phyloP scores from a whole-genome alignment of 2,329 filamentous ascomycete genomes.

The Bretziella fagacearum region DNA sequence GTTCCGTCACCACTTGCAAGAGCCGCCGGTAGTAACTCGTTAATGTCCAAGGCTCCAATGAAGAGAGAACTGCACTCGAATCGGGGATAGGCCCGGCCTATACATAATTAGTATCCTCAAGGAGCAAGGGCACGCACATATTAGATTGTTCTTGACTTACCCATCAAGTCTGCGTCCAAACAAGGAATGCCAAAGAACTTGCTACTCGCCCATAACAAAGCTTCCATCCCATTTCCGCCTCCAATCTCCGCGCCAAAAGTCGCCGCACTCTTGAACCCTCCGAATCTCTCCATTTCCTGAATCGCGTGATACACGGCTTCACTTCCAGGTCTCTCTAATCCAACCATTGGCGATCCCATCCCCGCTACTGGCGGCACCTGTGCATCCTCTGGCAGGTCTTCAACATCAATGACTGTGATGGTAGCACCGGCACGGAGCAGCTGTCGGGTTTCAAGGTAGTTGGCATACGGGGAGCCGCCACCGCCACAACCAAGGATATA shows the following conservation, averaged over 20 bases:
- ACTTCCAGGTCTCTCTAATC: constrained; percentile 16
- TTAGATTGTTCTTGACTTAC: constrained; percentile 13
- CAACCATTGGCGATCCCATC: constrained; percentile 17
- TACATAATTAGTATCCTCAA: not conserved
- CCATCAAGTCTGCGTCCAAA: constrained; percentile 26
- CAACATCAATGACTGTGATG: constrained; percentile 16
- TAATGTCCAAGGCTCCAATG: constrained; percentile 20
- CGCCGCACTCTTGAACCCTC: constrained; percentile 16
- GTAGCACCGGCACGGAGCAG: constrained; percentile 16
- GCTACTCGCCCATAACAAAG: constrained; percentile 24
- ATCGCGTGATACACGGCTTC: constrained; percentile 30
- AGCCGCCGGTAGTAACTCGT: constrained; percentile 18
- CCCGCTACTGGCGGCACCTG: constrained; percentile 17
- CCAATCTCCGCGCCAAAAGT: constrained; percentile 26
- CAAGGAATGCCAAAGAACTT: constrained; percentile 22
- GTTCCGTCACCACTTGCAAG: constrained; percentile 18
- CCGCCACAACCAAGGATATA: constrained; percentile 18
- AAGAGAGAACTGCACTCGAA: constrained; percentile 20
- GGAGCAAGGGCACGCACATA: no score
- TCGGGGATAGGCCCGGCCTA: constrained; percentile 19
- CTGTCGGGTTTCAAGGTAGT: constrained; percentile 17
- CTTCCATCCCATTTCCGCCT: constrained; percentile 33
- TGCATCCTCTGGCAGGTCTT: constrained; percentile 17
- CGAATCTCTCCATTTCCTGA: constrained; percentile 31
- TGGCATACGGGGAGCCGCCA: constrained; percentile 17